Conservation (phyloP, 2,329 filamentous ascomycete species). For the Ophiostoma sp. region DNA sequence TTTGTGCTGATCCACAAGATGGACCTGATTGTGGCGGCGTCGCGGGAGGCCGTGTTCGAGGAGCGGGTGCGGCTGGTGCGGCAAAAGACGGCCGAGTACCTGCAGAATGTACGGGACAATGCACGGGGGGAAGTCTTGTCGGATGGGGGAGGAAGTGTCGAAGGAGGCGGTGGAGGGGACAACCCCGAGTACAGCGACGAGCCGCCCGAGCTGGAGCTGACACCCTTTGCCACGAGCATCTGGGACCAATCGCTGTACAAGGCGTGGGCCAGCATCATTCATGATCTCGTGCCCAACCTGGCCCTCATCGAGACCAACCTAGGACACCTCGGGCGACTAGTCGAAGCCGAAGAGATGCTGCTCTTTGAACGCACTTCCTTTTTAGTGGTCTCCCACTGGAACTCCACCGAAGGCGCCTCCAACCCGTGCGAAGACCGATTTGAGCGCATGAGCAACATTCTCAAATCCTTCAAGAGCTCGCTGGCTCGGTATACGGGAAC, state of each 20-base stretch:
- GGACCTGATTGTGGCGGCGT: constrained; percentile 83
- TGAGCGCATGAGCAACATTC: constrained; percentile 91
- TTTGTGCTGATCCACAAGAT: constrained; percentile 99
- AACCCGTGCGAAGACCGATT: constrained; percentile 94
- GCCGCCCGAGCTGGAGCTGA: constrained; percentile 60
- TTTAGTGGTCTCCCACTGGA: constrained; percentile 91
- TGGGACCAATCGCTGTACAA: constrained; percentile 99
- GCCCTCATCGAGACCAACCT: constrained; percentile 84
- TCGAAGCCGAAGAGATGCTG: constrained; percentile 90
- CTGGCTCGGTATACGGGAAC: constrained; percentile 74
- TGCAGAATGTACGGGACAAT: constrained; percentile 41
- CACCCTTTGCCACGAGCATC: constrained; percentile 92
- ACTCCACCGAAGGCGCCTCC: constrained; percentile 67
- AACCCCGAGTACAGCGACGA: constrained; percentile 28
- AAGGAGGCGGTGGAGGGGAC: not conserved
- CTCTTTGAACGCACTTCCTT: constrained; percentile 96
- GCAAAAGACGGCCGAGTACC: constrained; percentile 65
- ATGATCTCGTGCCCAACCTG: constrained; percentile 95
- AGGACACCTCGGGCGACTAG: constrained; percentile 75
- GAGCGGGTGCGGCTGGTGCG: constrained; percentile 77
- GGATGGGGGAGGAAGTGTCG: not conserved
- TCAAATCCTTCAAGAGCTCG: constrained; percentile 96
- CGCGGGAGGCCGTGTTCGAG: constrained; percentile 79
- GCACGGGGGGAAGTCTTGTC: constrained; percentile 31
- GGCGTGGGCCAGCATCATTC: constrained; percentile 97